phyloP scores from a whole-genome alignment of 2,329 filamentous ascomycete genomes.

The Tolypocladium album region DNA sequence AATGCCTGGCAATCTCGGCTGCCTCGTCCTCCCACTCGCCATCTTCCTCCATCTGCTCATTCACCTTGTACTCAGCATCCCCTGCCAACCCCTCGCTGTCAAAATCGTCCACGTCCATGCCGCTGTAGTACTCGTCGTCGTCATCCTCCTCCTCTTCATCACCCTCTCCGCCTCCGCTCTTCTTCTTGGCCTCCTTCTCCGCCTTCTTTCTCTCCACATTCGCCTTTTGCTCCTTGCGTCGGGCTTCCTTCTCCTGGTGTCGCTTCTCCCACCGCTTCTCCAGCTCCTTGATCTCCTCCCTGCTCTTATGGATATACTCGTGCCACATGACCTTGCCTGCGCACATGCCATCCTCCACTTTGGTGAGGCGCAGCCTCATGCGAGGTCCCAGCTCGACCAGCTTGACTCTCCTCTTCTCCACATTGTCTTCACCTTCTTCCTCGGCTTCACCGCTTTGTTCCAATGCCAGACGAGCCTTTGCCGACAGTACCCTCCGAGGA shows the following conservation, averaged over 20 bases:
- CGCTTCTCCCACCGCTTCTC: conserved; percentile 76
- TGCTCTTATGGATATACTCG: conserved; percentile 80
- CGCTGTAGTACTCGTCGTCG: conserved; percentile 32
- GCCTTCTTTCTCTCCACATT: conserved; percentile 80
- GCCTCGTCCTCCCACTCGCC: conserved; percentile 43
- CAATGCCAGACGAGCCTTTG: conserved; percentile 33
- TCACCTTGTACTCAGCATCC: conserved; percentile 37
- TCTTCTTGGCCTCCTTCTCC: conserved; percentile 29
- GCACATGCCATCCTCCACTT: conserved; percentile 92
- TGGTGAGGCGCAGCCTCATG: conserved; percentile 79
- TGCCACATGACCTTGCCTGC: conserved; percentile 95
- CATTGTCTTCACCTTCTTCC: conserved; percentile 39
- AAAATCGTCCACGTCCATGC: conserved; percentile 36
- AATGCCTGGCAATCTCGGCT: conserved; percentile 4
- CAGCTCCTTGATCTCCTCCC: conserved; percentile 64
- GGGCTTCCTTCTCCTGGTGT: conserved; percentile 68
- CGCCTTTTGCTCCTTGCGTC: conserved; percentile 73
- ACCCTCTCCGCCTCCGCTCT: conserved; percentile 20
- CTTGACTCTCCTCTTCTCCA: conserved; percentile 83
- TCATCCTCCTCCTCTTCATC: conserved; percentile 29
- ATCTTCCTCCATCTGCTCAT: conserved; percentile 36
- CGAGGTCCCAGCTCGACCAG: conserved; percentile 85
- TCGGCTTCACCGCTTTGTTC: conserved; percentile 29
- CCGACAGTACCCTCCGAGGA: conserved; percentile 50
- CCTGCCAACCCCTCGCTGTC: conserved; percentile 41